These are phyloP conservation scores for Eurotiales sp. DNA, from an alignment of 2,329 filamentous ascomycete genomes.

Conservation along the genomic window DNA sequence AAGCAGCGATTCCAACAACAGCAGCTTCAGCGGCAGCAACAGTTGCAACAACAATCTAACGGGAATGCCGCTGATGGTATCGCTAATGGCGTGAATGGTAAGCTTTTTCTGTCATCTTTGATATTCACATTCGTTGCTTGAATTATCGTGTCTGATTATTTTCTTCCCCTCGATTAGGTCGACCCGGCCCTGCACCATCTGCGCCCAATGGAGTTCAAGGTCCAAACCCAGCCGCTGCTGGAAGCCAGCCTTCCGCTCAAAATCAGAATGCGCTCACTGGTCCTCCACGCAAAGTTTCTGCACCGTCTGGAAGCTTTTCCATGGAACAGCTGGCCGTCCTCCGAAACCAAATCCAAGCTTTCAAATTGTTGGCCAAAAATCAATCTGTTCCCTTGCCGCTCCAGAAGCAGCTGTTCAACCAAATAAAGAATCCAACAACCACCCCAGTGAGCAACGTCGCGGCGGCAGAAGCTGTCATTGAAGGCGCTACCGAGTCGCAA, in stretches of 20 bases:
- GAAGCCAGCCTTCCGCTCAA: conserved; percentile 18
- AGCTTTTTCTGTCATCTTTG: conserved; percentile 12
- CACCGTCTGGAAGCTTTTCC: conserved; percentile 60
- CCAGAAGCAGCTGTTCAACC: conserved; percentile 76
- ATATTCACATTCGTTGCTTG: background rate
- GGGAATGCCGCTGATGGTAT: conserved; percentile 26
- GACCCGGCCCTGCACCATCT: conserved; percentile 35
- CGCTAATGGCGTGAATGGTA: conserved; percentile 43
- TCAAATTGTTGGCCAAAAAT: conserved; percentile 86
- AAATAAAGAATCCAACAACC: conserved; percentile 35
- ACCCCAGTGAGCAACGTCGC: conserved; percentile 34
- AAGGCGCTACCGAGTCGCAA: conserved; percentile 32
- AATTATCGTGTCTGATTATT: conserved; percentile 11
- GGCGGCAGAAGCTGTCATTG: conserved; percentile 32
- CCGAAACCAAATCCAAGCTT: conserved; percentile 82
- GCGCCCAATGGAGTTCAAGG: conserved; percentile 16
- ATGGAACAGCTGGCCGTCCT: conserved; percentile 75
- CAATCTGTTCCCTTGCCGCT: conserved; percentile 72
- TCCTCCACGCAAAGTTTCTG: conserved; percentile 28
- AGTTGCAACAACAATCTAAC: conserved; percentile 38
- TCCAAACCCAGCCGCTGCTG: background rate
- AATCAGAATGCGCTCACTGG: conserved; percentile 19
- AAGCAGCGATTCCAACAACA: conserved; percentile 50
- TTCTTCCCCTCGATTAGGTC: conserved; percentile 25
- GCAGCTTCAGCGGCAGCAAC: conserved; percentile 43